Base-by-base conservation (phyloP, 2,329 filamentous ascomycete species). In the Dactylellina drechsleri region DNA sequence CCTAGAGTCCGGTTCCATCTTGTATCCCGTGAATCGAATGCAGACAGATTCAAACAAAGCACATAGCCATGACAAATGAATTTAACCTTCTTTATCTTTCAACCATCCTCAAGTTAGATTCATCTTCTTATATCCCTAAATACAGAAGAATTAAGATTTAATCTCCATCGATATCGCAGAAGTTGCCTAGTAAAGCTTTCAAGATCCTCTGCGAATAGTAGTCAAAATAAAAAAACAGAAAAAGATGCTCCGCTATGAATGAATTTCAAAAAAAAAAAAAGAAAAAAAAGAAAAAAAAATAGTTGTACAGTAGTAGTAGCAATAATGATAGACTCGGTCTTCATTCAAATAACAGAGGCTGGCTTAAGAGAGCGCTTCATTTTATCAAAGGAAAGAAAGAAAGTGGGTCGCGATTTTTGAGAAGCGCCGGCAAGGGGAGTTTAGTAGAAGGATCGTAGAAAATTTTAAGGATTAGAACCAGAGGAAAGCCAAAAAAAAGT, bases 401-500 rank as follows among this genome's bases (percentile, higher is more conserved):
- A 20, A n/a, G 31, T 36, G 6, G 31, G 31, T 31, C 43, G 57
- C 16, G 66, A 47, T 56, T 18, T n/a, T 7, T 10, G 20, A 4
- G 7, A 56, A 56, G 66, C 28, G 53, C 26, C 45, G 40, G 54
- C 47, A 28, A 57, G 57, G 3, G 31, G 52, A 23, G 23, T 23
- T 23, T 23, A 23, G 23, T 23, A 23, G 23, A 57, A 31, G 54
- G 16, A n/a, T 7, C 31, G 31, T 36, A 36, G 31, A 36, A 15
- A 36, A 54, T 7, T 16, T 40, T 41, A 16, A 16, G 18, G 53
- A 47, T 18, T 18, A 47, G 43, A 47, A 12, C 5, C 13, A 47
- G 43, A 13, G 47, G 43, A 23, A 58, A 70, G 50, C 16, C 57
- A 50, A 64, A 70, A 58, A 52, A 70, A 52, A 18, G 3, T 52